Evolutionary conservation across 495 filamentous ascomycete genomes (phyloP), one percentile per base, ranked within the genome.

Genomic region (Aspergillus ellipticus): DNA sequence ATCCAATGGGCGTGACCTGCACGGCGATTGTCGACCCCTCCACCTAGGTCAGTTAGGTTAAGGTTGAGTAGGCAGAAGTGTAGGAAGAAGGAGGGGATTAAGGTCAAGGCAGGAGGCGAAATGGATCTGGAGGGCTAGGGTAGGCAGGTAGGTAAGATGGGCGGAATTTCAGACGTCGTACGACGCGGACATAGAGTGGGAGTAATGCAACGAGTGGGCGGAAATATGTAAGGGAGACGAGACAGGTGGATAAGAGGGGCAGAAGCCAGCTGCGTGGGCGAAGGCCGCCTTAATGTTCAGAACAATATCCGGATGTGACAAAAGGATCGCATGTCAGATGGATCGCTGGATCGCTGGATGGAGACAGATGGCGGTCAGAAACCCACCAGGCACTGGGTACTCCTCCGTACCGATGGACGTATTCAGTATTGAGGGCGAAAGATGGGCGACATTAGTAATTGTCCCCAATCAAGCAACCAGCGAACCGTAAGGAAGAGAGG

Each of bases 1-100:
- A 28, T 28, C 24, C 24, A 28, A 31, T 54, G 42, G 45, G n/a
- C 52, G 52, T 54, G 52, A 33, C 52, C 52, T 35, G 52, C 52
- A 54, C 52, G 52, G 20, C 42, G 45, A 39, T 15, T 20, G 13
- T 39, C 35, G 35, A 39, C 35, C 35, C 35, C 35, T 39, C 35
- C 35, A 39, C 52, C 29, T 26, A 19, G 21, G 22, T 24, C 15
- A 26, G 31, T 16, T 35, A 37, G 52, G 49, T 31, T 51, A 31
- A 41, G 49, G 31, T 22, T 17, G 49, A 51, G 49, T 24, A 17
- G 9, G 21, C 20, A 29, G 21, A 37, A 47, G 10, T 15, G 28
- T 29, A 22, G 21, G 37, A 33, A 33, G 22, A 46, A 37, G 52
- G 31, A 35, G 26, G 17, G 43, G 52, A 54, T 21, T 48, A 22